Conservation (phyloP, 805 yeast species). For the Metschnikowia dekortorum region DNA sequence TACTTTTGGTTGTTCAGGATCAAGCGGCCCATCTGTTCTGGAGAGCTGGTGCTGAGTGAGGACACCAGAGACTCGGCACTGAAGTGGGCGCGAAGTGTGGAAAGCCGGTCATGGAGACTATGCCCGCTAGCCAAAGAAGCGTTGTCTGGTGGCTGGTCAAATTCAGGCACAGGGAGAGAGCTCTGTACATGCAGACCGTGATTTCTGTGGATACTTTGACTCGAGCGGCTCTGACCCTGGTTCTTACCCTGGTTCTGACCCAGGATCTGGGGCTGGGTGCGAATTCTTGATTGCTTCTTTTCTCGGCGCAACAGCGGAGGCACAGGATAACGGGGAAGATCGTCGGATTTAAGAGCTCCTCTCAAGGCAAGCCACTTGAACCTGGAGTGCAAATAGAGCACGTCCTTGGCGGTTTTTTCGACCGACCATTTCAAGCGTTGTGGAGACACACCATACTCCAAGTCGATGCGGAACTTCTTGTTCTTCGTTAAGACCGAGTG, state of each 20-base stretch:
- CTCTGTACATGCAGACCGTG: not conserved
- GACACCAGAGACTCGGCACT: slow-evolving; percentile 23
- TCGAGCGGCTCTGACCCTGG: not conserved
- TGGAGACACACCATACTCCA: slow-evolving; percentile 88
- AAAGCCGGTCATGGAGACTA: slow-evolving; percentile 24
- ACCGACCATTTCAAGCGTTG: slow-evolving; percentile 78
- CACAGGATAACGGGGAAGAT: slow-evolving; percentile 44
- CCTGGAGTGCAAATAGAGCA: slow-evolving; percentile 65
- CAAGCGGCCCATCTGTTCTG: slow-evolving; percentile 28
- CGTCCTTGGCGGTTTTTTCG: slow-evolving; percentile 64
- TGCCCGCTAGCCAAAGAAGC: slow-evolving; percentile 18
- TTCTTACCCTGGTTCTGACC: not conserved
- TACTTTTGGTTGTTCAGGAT: slow-evolving; percentile 33
- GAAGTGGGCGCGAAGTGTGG: slow-evolving; percentile 28
- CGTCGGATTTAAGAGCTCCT: slow-evolving; percentile 26
- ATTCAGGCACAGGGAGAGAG: not conserved
- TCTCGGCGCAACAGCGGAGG: slow-evolving; percentile 29
- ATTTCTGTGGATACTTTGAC: not conserved
- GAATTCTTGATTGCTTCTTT: slow-evolving; percentile 1
- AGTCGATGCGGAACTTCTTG: slow-evolving; percentile 55
- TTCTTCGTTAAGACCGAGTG: slow-evolving; percentile 36
- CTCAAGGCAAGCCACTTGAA: slow-evolving; percentile 42
- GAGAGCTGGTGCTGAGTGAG: slow-evolving; percentile 20
- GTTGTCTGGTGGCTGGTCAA: slow-evolving; percentile 13
- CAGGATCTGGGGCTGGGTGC: not conserved